phyloP scores from a whole-genome alignment of 2,329 filamentous ascomycete genomes.

The Septoria linicola region DNA sequence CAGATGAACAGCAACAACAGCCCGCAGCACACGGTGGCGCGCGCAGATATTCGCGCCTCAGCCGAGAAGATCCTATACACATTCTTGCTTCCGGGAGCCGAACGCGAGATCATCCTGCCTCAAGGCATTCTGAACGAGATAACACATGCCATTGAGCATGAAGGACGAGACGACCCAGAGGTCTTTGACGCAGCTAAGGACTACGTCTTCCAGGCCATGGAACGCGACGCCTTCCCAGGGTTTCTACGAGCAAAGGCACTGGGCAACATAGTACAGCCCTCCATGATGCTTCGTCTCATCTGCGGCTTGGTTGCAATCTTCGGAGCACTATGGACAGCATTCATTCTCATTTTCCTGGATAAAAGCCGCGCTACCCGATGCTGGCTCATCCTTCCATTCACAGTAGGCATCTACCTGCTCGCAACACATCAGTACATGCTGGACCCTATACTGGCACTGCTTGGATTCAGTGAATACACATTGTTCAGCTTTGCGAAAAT shows the following conservation, averaged over 20 bases:
- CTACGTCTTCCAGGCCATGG: slow-evolving; percentile 99
- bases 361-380: slow-evolving; percentile 70
- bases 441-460: slow-evolving; percentile 82
- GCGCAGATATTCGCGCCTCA: slow-evolving; percentile 85
- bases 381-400: slow-evolving; percentile 93
- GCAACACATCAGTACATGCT: slow-evolving; percentile 93
- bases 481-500: slow-evolving; percentile 88
- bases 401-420: slow-evolving; percentile 82
- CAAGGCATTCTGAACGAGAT: slow-evolving; percentile 83
- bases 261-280: slow-evolving; percentile 90
- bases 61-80: slow-evolving; percentile 99
- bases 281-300: slow-evolving; percentile 80
- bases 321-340: slow-evolving; percentile 89
- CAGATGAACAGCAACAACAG: slow-evolving; percentile 70
- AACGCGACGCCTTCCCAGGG: slow-evolving; percentile 96
- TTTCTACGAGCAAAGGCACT: slow-evolving; percentile 93
- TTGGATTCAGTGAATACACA: slow-evolving; percentile 94
- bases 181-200: slow-evolving; percentile 97
- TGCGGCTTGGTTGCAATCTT: slow-evolving; percentile 84
- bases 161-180: slow-evolving; percentile 90
- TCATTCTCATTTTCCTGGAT: slow-evolving; percentile 88
- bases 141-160: slow-evolving; percentile 82
- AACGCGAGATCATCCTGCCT: slow-evolving; percentile 92
- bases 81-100: slow-evolving; percentile 88
- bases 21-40: slow-evolving; percentile 77